Conservation (phyloP, 352 stramenopile species). For the Aphanomyces invadans region DNA sequence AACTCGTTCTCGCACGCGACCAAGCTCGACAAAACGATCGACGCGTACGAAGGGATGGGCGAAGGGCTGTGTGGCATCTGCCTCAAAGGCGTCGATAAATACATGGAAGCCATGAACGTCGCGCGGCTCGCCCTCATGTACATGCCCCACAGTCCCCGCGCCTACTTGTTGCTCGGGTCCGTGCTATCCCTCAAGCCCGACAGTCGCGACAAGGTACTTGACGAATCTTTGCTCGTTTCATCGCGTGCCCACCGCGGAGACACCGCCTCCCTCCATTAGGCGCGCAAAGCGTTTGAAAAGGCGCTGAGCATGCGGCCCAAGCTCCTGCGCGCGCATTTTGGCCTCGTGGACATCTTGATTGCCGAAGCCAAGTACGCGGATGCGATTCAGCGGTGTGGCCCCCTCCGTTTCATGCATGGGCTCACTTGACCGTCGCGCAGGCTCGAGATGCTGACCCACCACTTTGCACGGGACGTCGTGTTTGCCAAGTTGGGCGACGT, state of each 20-base stretch:
- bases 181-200: slow-evolving; percentile 64
- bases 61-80: slow-evolving; percentile 66
- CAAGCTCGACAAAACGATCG: slow-evolving; percentile 48
- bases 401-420: not conserved
- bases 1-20: slow-evolving; percentile 55
- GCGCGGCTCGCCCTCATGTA: slow-evolving; percentile 62
- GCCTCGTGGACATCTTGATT: slow-evolving; percentile 58
- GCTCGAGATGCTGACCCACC: slow-evolving; percentile 42
- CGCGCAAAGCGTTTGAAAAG: slow-evolving; percentile 48
- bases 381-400: slow-evolving; percentile 51
- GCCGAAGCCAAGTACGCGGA: slow-evolving; percentile 40
- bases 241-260: too few relatives aligned
- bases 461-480: slow-evolving; percentile 48
- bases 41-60: slow-evolving; percentile 65
- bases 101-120: slow-evolving; percentile 62
- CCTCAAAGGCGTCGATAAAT: slow-evolving; percentile 50
- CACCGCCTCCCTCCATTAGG: slow-evolving; percentile 33
- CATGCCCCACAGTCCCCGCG: slow-evolving; percentile 59
- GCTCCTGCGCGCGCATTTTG: slow-evolving; percentile 56
- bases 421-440: slow-evolving; percentile 21
- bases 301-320: slow-evolving; percentile 53
- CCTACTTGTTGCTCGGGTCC: slow-evolving; percentile 61
- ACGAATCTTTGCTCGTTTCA: not conserved
- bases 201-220: slow-evolving; percentile 25
- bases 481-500: slow-evolving; percentile 69